Evolutionary conservation across 2,329 filamentous ascomycete species (phyloP).

Genomic region (Claviceps humidiphila): DNA sequence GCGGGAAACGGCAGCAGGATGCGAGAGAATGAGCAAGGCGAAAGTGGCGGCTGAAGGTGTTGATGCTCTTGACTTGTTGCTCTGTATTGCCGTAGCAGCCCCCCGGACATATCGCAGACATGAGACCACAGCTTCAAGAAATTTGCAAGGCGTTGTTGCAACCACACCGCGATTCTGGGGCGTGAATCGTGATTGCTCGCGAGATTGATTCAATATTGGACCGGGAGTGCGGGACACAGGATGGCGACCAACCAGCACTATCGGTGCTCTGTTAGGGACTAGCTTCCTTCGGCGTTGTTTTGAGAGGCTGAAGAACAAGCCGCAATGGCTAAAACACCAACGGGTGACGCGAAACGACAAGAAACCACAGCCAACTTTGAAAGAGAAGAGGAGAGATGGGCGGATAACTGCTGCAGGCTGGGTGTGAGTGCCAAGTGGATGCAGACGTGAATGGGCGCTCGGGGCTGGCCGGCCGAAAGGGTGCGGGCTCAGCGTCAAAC

Average conservation of each 20-base stretch:
- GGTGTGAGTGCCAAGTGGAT: neutral
- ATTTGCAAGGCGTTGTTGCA: too few species aligned
- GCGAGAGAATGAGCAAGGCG: neutral
- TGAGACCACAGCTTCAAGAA: neutral
- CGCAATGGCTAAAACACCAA: neutral
- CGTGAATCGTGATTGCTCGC: neutral
- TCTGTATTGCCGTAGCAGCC: conserved; percentile 1
- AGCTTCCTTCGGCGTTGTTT: neutral
- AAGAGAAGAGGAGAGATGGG: neutral
- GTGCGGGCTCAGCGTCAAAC: too few species aligned
- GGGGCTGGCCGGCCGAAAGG: neutral
- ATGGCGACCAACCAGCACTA: neutral
- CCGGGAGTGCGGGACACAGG: neutral
- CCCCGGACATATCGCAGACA: conserved; percentile 1
- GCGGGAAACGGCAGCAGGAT: neutral
- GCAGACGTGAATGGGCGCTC: neutral
- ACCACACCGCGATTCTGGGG: too few species aligned
- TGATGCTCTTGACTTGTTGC: conserved; percentile 4
- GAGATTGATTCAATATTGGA: neutral
- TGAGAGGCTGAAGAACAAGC: neutral
- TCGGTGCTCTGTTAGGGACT: neutral
- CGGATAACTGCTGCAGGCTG: neutral
- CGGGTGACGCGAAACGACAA: neutral
- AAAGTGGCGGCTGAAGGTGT: neutral
- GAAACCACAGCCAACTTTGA: neutral